These are phyloP conservation scores for Ogataea paraovalis DNA, from an alignment of 805 yeast genomes.

Conservation along the genomic window DNA sequence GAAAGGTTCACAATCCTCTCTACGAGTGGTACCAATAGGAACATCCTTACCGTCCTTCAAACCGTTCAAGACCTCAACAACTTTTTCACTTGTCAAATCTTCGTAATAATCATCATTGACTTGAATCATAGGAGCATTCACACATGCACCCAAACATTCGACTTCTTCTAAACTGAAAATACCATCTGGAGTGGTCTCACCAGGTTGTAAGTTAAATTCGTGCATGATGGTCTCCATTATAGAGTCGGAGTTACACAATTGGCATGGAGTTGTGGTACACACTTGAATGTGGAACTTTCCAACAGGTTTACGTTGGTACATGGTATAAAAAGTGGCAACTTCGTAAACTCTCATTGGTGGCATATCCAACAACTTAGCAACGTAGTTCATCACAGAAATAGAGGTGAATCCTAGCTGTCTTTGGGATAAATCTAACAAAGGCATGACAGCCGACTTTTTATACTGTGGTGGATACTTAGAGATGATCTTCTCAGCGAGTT, in stretches of 20 bases:
- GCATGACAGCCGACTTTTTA: conserved; percentile 87
- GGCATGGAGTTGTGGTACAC: conserved; percentile 89
- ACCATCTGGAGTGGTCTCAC: conserved; percentile 72
- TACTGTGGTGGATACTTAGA: conserved; percentile 83
- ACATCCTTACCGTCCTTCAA: conserved; percentile 61
- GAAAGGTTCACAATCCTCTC: conserved; percentile 74
- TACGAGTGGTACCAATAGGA: conserved; percentile 59
- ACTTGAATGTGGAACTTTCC: conserved; percentile 82
- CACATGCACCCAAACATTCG: conserved; percentile 90
- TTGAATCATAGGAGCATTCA: conserved; percentile 86
- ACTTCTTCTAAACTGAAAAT: conserved; percentile 81
- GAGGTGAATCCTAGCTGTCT: conserved; percentile 85
- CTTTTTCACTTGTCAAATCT: conserved; percentile 69
- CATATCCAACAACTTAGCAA: conserved; percentile 77
- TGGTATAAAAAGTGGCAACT: conserved; percentile 88
- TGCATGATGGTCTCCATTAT: conserved; percentile 65
- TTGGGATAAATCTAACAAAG: conserved; percentile 80
- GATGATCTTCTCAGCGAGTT: conserved; percentile 67
- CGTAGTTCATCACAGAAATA: conserved; percentile 84
- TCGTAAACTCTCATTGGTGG: conserved; percentile 94
- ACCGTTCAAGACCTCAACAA: conserved; percentile 56
- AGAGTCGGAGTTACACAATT: conserved; percentile 77
- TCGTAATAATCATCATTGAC: conserved; percentile 79
- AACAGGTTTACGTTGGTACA: conserved; percentile 84
- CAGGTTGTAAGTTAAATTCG: conserved; percentile 63